phyloP scores from a whole-genome alignment of 192 early-diverging fungal genomes.

The Coemansia sp. region DNA sequence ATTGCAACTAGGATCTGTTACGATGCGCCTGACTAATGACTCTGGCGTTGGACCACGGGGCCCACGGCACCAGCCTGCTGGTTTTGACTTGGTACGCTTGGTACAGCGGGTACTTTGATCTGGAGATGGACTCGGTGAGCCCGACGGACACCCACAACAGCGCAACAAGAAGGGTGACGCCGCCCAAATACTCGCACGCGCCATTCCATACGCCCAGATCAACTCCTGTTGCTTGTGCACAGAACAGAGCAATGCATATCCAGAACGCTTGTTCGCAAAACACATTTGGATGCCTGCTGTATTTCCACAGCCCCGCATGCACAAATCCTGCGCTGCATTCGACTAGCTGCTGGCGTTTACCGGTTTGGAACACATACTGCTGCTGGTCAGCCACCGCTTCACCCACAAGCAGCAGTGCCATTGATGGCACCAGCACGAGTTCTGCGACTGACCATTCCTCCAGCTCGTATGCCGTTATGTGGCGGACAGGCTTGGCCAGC shows the following conservation, averaged over 20 bases:
- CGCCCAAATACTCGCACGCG: slow-evolving; percentile 44
- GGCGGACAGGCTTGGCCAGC: slow-evolving; percentile 20
- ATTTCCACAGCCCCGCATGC: slow-evolving; percentile 70
- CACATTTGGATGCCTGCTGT: slow-evolving; percentile 82
- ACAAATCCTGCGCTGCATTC: slow-evolving; percentile 69
- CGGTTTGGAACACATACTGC: slow-evolving; percentile 72
- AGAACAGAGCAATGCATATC: slow-evolving; percentile 26
- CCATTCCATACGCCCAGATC: slow-evolving; percentile 15
- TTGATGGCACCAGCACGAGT: slow-evolving; percentile 37
- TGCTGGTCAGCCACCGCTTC: slow-evolving; percentile 82
- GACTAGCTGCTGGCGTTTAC: slow-evolving; percentile 16
- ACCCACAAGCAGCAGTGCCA: slow-evolving; percentile 52
- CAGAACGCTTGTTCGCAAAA: slow-evolving; percentile 75
- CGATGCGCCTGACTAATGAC: slow-evolving; percentile 16
- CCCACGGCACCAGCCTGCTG: slow-evolving; percentile 60
- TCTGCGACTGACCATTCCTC: slow-evolving; percentile 52
- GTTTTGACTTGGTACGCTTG: slow-evolving; percentile 63
- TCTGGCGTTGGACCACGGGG: slow-evolving; percentile 18
- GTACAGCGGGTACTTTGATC: slow-evolving; percentile 77
- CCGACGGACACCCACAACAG: slow-evolving; percentile 68
- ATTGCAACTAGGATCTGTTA: neutral
- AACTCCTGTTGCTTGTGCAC: slow-evolving; percentile 2
- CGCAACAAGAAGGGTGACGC: slow-evolving; percentile 55
- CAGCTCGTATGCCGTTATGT: neutral
- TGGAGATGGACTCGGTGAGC: slow-evolving; percentile 65